These are phyloP conservation scores for Soucietia sequanensis DNA, from an alignment of 805 yeast genomes.

Conservation along the genomic window DNA sequence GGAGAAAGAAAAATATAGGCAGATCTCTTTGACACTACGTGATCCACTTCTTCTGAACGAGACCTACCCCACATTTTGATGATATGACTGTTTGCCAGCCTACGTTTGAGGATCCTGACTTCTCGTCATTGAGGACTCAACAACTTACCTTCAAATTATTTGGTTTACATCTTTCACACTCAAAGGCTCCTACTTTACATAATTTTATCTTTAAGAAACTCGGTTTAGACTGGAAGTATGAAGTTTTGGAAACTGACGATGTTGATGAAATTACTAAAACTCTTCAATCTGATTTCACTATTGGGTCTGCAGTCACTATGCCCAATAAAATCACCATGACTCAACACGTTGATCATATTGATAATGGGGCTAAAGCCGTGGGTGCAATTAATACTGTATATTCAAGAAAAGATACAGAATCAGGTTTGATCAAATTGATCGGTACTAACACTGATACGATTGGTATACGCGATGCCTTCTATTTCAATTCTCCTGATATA, in stretches of 20 bases:
- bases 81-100: too few relatives aligned
- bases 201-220: constrained; percentile 20
- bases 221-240: constrained; percentile 23
- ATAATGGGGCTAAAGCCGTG: constrained; percentile 27
- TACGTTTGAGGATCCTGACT: constrained; percentile 1
- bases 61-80: too few relatives aligned
- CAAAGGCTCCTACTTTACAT: constrained; percentile 26
- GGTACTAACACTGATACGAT: constrained; percentile 35
- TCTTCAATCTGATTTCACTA: constrained; percentile 8
- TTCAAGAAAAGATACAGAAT: constrained; percentile 15
- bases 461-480: constrained; percentile 29
- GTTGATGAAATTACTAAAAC: constrained; percentile 14
- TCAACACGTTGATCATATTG: constrained; percentile 23
- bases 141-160: constrained; percentile 14
- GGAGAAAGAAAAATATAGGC: too few relatives aligned
- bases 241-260: constrained; percentile 21
- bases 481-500: constrained; percentile 8
- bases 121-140: constrained; percentile 1
- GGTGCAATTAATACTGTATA: constrained; percentile 36
- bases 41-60: too few relatives aligned
- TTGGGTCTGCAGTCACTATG: constrained; percentile 32
- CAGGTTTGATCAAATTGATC: constrained; percentile 12
- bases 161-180: constrained; percentile 21
- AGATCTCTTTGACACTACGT: too few relatives aligned
- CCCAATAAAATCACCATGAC: constrained; percentile 28